phyloP scores from a whole-genome alignment of 2,329 filamentous ascomycete species.

The Akanthomyces lecanii region DNA sequence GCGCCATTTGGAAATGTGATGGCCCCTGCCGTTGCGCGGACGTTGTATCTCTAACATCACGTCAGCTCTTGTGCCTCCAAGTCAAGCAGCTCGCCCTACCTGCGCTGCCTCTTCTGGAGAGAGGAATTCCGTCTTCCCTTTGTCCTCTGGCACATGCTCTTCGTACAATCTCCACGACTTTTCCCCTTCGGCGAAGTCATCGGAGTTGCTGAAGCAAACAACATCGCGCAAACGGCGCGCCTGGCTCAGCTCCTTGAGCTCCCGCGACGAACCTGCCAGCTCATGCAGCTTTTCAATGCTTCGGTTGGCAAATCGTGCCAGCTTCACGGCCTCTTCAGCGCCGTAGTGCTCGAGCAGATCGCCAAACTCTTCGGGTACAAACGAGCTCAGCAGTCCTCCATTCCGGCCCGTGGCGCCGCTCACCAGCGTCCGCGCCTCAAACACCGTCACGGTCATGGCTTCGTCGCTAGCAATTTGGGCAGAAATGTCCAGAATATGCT shows the following conservation, averaged over 20 bases:
- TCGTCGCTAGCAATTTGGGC: neutral
- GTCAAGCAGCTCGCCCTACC: neutral
- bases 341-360: conserved; percentile 28
- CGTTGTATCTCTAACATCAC: conserved; percentile 22
- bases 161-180: conserved; percentile 18
- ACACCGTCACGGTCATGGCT: conserved; percentile 20
- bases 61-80: neutral
- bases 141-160: conserved; percentile 22
- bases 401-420: conserved; percentile 31
- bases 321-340: conserved; percentile 33
- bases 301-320: conserved; percentile 39
- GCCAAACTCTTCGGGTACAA: conserved; percentile 37
- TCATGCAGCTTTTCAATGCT: conserved; percentile 30
- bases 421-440: conserved; percentile 27
- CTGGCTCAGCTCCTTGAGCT: conserved; percentile 20
- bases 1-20: conserved; percentile 29
- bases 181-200: conserved; percentile 20
- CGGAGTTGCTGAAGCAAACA: conserved; percentile 19
- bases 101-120: conserved; percentile 21
- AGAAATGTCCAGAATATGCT: conserved; percentile 23
- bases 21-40: conserved; percentile 19
- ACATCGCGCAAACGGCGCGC: conserved; percentile 18
- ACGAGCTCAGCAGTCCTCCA: conserved; percentile 26
- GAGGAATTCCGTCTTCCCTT: conserved; percentile 1
- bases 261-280: conserved; percentile 20